phyloP scores from a whole-genome alignment of 176 grass and related monocot genomes.

The Canna indica region DNA sequence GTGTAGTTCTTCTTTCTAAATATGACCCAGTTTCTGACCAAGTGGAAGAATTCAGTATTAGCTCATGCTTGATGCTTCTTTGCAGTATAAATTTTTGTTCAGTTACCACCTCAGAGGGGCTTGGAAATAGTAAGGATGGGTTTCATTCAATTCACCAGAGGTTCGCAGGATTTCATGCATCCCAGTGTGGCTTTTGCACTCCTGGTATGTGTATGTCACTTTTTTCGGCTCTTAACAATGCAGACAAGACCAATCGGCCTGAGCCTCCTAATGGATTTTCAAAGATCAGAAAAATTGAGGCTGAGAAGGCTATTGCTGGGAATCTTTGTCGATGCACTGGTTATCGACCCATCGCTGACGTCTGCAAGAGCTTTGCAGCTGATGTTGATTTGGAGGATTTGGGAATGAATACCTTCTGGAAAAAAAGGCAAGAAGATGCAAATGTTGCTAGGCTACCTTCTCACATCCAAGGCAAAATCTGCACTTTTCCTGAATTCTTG shows the following conservation, averaged over 20 bases:
- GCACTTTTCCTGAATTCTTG: constrained; percentile 68
- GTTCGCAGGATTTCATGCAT: constrained; percentile 69
- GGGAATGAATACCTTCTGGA: constrained; percentile 75
- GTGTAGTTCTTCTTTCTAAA: constrained; percentile 66
- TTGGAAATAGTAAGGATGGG: constrained; percentile 57
- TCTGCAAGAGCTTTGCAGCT: constrained; percentile 77
- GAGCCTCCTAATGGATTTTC: constrained; percentile 41
- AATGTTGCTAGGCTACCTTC: constrained; percentile 27
- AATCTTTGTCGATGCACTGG: constrained; percentile 82
- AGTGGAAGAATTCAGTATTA: constrained; percentile 47
- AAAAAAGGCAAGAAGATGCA: constrained; percentile 28
- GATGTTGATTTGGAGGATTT: constrained; percentile 81
- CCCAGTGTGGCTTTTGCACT: constrained; percentile 88
- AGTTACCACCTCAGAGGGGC: constrained; percentile 73
- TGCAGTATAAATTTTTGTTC: constrained; percentile 44
- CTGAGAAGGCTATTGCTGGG: constrained; percentile 53
- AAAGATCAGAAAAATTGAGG: constrained; percentile 47
- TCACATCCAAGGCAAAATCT: constrained; percentile 24
- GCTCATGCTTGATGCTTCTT: constrained; percentile 76
- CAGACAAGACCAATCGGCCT: constrained; percentile 31
- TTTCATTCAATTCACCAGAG: constrained; percentile 67
- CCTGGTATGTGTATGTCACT: constrained; percentile 92
- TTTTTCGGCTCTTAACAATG: constrained; percentile 61
- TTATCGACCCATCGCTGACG: constrained; percentile 60
- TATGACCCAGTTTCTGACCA: constrained; percentile 39